Evolutionary conservation across 2,329 filamentous ascomycete genomes (phyloP).

Genomic region (Clarireedia hainanense): DNA sequence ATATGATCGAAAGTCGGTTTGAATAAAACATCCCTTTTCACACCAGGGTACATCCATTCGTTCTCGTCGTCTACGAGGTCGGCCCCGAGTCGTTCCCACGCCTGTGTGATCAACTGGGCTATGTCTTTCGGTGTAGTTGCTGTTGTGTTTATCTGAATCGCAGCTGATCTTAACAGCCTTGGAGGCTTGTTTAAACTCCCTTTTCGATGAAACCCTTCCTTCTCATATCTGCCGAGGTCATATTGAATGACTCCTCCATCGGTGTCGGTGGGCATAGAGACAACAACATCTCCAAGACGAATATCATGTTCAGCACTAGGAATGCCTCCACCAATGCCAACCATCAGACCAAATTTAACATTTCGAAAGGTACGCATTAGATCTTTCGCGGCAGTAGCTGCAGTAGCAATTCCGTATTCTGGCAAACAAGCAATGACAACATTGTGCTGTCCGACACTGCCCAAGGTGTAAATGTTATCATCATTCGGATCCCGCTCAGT

Average conservation of each 20-base stretch:
- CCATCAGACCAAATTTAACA: conserved; percentile 34
- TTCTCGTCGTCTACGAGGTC: background rate
- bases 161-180: background rate
- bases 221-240: conserved; percentile 12
- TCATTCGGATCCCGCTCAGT: background rate
- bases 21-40: conserved; percentile 19
- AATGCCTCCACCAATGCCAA: conserved; percentile 34
- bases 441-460: conserved; percentile 13
- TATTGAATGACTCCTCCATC: conserved; percentile 14
- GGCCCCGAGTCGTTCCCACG: background rate
- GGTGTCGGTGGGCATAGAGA: conserved; percentile 1
- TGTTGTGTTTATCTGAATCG: background rate
- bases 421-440: conserved; percentile 18
- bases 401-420: conserved; percentile 15
- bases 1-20: conserved; percentile 19
- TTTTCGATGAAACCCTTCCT: conserved; percentile 8
- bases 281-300: conserved; percentile 13
- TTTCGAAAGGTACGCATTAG: conserved; percentile 28
- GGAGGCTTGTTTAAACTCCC: conserved; percentile 13
- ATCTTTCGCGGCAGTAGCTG: conserved; percentile 28
- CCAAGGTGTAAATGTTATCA: conserved; percentile 14
- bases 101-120: background rate
- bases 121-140: background rate
- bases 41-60: background rate
- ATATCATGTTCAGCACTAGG: conserved; percentile 14